Base-by-base conservation (phyloP, 805 yeast species). In the Kluyveromyces nonfermentans region DNA sequence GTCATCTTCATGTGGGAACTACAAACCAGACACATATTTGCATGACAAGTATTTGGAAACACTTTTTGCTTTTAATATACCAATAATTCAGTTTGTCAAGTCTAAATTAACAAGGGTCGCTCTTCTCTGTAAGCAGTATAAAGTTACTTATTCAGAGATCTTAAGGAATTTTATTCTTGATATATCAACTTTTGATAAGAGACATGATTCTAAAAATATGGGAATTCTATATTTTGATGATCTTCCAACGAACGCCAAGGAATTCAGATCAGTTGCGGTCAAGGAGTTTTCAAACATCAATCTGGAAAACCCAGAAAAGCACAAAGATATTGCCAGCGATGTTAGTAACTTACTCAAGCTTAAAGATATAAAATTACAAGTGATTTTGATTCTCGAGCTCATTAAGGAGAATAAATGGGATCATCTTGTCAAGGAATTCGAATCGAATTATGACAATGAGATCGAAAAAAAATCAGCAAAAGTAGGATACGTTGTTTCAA, bases 301-400 rank as follows among this genome's bases (percentile, higher is more conserved):
- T 22, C 16, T 35, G 17, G 20, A 45, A 35, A 42, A 22, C 18
- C 20, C 17, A 4, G n/a, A 21, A 33, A 16, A 28, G 6, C 9
- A 14, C 18, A 38, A 19, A 5, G 41, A 17, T n/a, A 15, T 54
- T 7, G 34, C 63, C 1, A 52, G 52, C 1, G 65, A 60, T 14
- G 46, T 72, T 1, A 53, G 66, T 2, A 55, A 63, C 33, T 67
- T 70, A 33, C 60, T 77, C 46, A 78, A 77, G 48, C 63, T 73
- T 2, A 60, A 82, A 31, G 83, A 78, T 49, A 73, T 79, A 1
- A 80, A 77, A 48, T 53, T 78, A 28, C 83, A 78, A 52, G 62
- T 76, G 0, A 50, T 78, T 2, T 47, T 76, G 1, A 48, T 74
- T 2, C 50, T 78, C 34, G 83, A 78, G 49, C 44, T 75, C 3